Evolutionary conservation across 352 stramenopile species (phyloP), one percentile per base, ranked within the genome.

Genomic region (Phytopythium cucurbitacearum): DNA sequence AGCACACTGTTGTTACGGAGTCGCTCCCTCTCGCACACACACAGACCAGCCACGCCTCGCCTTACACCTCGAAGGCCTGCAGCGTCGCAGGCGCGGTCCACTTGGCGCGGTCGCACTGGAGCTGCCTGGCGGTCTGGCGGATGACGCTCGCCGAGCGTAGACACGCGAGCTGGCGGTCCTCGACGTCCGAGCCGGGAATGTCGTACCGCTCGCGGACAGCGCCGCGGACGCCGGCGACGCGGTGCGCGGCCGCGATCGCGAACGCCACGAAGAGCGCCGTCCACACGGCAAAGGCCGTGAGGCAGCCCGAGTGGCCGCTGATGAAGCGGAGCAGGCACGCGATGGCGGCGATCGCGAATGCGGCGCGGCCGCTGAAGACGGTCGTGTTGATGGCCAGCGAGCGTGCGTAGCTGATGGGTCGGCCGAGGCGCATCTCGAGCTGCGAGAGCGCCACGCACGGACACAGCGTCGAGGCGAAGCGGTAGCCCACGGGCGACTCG

Each of bases 21-120:
- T 28, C 21, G 21, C 21, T 28, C 21, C 2, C 21, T 28, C 21
- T 28, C 21, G 1, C 21, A 28, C 21, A 28, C 21, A 28, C 21
- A 28, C 21, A 28, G 2, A 28, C 21, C 21, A 28, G 21, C 21
- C 21, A 28, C 21, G 21, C 21, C 42, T 48, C 11, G 11, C 4
- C 16, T 65, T 64, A 75, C 13, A 75, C 66, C 35, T 75, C 59
- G 44, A 71, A 75, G 32, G 66, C 66, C 16, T 71, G 66, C 13
- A 75, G 66, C 40, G 59, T 75, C 2, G 66, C 56, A 11, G 66
- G 62, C 1, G 66, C 62, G 34, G 59, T 59, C 12, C 64, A 67
- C 43, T 71, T 59, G 16, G 66, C 53, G 40, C 70, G 66, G 53
- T 76, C 64, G 41, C 67, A 76, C 55, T 76, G 68, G 35, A 76